Evolutionary conservation across 305 asterid species (phyloP).

Genomic region (Stenogyne calaminthoides): DNA sequence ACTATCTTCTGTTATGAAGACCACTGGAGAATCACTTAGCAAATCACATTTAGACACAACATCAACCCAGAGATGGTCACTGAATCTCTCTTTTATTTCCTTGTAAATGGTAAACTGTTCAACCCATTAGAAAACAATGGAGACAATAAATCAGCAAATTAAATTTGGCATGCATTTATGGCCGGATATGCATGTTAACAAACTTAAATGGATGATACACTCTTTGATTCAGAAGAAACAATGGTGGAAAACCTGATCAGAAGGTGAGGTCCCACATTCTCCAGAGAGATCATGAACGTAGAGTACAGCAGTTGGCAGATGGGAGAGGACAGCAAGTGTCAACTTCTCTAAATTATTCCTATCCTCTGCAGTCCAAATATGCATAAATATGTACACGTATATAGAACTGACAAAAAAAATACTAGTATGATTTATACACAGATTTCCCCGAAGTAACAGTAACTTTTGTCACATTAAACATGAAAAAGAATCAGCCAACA

Average conservation of each 20-base stretch:
- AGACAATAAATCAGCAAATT: not conserved
- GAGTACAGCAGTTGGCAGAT: constrained; percentile 95
- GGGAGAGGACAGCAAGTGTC: constrained; percentile 94
- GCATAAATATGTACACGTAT: not conserved
- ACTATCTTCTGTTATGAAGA: constrained; percentile 69
- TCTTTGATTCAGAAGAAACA: constrained; percentile 7
- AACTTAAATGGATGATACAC: not conserved
- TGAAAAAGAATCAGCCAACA: constrained; percentile 3
- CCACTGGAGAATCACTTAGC: constrained; percentile 64
- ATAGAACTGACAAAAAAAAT: not conserved
- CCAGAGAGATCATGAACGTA: constrained; percentile 96
- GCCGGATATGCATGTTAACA: not conserved
- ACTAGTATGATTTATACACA: not conserved
- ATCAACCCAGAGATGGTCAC: constrained; percentile 89
- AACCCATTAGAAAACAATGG: constrained; percentile 24
- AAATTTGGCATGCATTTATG: constrained; percentile 8
- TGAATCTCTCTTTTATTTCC: constrained; percentile 84
- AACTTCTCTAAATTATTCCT: constrained; percentile 94
- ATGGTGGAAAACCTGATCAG: constrained; percentile 74
- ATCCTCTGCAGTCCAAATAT: constrained; percentile 67
- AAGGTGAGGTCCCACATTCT: constrained; percentile 91
- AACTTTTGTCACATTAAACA: not conserved
- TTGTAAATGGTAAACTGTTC: constrained; percentile 77
- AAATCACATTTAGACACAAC: constrained; percentile 91
- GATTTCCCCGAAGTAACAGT: not conserved